A percentile compares a stretch with the other conserved stretches of the same genome.
These are phyloP conservation scores for Leucosporidium yakuticum DNA, from an alignment of 768 basidiomycete species.

Conservation along the genomic window DNA sequence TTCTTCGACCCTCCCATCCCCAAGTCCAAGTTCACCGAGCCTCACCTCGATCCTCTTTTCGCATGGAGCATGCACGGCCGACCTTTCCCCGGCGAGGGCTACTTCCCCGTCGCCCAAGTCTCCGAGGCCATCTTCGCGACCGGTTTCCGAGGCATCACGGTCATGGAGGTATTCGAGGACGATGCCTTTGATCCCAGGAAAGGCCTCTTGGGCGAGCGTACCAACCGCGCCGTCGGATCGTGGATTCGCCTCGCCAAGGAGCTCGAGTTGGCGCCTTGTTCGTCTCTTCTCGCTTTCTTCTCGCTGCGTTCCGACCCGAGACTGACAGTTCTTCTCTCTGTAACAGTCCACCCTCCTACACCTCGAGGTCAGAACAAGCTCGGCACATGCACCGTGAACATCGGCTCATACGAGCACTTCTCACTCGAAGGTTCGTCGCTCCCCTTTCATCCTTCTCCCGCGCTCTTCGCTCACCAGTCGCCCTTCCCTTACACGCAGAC, in stretches of 20 bases:
- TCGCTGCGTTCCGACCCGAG: not conserved
- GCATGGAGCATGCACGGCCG: constrained; percentile 11
- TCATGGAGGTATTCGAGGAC: constrained; percentile 13
- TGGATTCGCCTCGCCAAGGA: constrained; percentile 10
- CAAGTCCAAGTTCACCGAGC: constrained; percentile 5
- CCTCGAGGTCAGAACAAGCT: constrained; percentile 9
- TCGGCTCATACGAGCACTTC: constrained; percentile 6
- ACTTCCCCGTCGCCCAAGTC: constrained; percentile 22
- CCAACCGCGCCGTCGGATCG: constrained; percentile 2
- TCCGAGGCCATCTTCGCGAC: constrained; percentile 13
- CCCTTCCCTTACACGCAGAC: not conserved
- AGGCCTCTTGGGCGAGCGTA: not conserved
- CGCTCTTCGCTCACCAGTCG: not conserved
- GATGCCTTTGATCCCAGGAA: constrained; percentile 2
- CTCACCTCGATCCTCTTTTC: constrained; percentile 14
- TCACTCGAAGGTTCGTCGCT: constrained; percentile 8
- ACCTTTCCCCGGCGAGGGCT: constrained; percentile 20
- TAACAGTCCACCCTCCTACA: constrained; percentile 6
- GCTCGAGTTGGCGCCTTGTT: constrained; percentile 9
- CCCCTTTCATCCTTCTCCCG: not conserved
- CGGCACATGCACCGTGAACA: constrained; percentile 13
- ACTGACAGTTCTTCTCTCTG: not conserved
- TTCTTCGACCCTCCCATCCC: constrained; percentile 13
- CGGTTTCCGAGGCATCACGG: constrained; percentile 9
- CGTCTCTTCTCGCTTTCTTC: not conserved